Percentiles rank a stretch among this genome's conserved stretches.
Evolutionary conservation across 1,139 yeast species (phyloP).

Genomic region (Casaregolazyma suthepensis): DNA sequence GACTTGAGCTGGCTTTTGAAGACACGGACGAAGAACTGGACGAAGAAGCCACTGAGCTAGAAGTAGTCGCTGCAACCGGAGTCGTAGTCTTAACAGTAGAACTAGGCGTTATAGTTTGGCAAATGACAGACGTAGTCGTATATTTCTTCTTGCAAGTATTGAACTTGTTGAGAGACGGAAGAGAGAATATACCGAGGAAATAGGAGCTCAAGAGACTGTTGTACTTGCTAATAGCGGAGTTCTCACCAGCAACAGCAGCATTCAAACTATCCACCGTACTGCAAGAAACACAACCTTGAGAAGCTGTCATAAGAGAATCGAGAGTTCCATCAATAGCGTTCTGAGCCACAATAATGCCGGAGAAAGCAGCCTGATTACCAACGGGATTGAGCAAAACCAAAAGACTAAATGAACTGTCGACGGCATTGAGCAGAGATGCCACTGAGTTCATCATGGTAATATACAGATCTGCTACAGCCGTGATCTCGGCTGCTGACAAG

Average conservation of each 20-base stretch:
- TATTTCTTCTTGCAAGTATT: not conserved
- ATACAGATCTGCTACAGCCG: not conserved
- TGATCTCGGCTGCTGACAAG: not conserved
- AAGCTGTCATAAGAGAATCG: not conserved
- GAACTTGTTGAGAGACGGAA: not conserved
- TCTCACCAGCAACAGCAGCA: not conserved
- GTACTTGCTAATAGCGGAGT: not conserved
- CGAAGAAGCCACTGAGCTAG: not conserved
- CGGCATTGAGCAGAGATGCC: not conserved
- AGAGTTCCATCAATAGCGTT: not conserved
- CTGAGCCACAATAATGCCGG: not conserved
- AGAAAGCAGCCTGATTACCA: not conserved
- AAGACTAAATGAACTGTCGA: not conserved
- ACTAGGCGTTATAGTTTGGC: slow-evolving; percentile 1
- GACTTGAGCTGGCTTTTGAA: too few species aligned
- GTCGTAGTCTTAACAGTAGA: slow-evolving; percentile 2
- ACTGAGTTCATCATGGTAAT: not conserved
- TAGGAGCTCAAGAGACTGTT: not conserved
- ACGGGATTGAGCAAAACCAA: not conserved
- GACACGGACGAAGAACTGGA: not conserved
- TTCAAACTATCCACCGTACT: not conserved
- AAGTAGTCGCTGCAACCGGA: slow-evolving; percentile 4
- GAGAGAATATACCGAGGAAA: not conserved
- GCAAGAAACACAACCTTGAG: not conserved
- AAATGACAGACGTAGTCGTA: not conserved